These are phyloP conservation scores for Alternaria triticimaculans DNA, from an alignment of 2,329 filamentous ascomycete species.

Conservation along the genomic window DNA sequence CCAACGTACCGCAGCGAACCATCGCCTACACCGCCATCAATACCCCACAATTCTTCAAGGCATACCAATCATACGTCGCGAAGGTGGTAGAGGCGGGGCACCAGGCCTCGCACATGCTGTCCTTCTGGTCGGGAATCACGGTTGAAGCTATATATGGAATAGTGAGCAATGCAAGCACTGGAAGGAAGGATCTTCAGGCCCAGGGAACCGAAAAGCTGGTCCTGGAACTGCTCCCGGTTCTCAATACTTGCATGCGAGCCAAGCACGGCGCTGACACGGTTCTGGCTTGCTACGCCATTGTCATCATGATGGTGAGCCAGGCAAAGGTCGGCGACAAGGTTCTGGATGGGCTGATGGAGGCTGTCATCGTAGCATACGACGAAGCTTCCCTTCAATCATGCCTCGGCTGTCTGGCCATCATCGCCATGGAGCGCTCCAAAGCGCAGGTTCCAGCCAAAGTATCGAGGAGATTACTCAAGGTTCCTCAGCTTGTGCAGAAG, in stretches of 20 bases:
- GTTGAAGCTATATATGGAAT: slow-evolving; percentile 85
- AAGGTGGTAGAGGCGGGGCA: slow-evolving; percentile 73
- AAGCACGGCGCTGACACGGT: slow-evolving; percentile 79
- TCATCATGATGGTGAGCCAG: slow-evolving; percentile 84
- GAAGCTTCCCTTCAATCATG: slow-evolving; percentile 74
- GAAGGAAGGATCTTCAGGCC: slow-evolving; percentile 75
- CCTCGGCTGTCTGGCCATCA: slow-evolving; percentile 78
- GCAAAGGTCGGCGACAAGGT: slow-evolving; percentile 78
- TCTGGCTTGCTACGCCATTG: slow-evolving; percentile 89
- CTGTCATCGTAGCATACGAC: slow-evolving; percentile 79
- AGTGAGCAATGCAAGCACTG: slow-evolving; percentile 78
- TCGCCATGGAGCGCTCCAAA: slow-evolving; percentile 79
- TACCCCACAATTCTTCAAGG: slow-evolving; percentile 75
- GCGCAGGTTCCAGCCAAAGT: slow-evolving; percentile 73
- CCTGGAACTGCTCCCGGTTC: slow-evolving; percentile 69
- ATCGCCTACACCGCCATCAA: slow-evolving; percentile 84
- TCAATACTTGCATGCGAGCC: slow-evolving; percentile 80
- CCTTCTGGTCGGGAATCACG: slow-evolving; percentile 90
- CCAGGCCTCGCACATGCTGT: slow-evolving; percentile 77
- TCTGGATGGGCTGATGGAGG: slow-evolving; percentile 88
- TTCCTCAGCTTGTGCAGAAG: slow-evolving; percentile 65
- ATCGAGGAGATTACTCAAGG: slow-evolving; percentile 70
- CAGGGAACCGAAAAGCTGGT: slow-evolving; percentile 82
- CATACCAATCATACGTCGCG: slow-evolving; percentile 80
- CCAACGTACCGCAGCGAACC: slow-evolving; percentile 77